These are phyloP conservation scores for Beauveria rudraprayagi DNA, from an alignment of 2,329 filamentous ascomycete genomes.

Conservation along the genomic window DNA sequence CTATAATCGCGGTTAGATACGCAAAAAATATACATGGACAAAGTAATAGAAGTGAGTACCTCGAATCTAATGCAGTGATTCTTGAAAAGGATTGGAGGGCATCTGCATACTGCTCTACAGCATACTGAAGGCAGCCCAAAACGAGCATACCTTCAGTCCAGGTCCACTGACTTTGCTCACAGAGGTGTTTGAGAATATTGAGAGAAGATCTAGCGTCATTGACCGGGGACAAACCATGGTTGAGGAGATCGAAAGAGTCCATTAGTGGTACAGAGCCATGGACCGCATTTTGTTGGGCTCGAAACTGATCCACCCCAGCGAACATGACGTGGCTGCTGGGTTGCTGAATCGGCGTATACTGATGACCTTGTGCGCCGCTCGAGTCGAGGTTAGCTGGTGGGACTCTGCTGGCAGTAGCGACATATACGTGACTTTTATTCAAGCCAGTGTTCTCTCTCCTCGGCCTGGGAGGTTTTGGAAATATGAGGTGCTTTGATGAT, in stretches of 20 bases:
- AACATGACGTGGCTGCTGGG: background rate
- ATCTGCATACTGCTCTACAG: constrained; percentile 73
- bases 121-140: constrained; percentile 86
- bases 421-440: background rate
- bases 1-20: constrained; percentile 30
- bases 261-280: background rate
- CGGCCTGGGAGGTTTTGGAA: constrained; percentile 35
- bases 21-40: background rate
- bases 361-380: background rate
- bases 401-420: background rate
- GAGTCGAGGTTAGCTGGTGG: background rate
- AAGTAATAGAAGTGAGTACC: constrained; percentile 28
- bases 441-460: background rate
- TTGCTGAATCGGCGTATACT: background rate
- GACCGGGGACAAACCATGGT: constrained; percentile 29
- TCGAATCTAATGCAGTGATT: constrained; percentile 46
- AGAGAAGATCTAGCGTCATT: constrained; percentile 57
- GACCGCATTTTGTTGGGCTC: constrained; percentile 15
- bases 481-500: constrained; percentile 44
- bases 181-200: constrained; percentile 64
- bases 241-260: background rate
- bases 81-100: constrained; percentile 67
- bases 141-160: constrained; percentile 93
- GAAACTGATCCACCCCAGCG: constrained; percentile 32
- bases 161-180: constrained; percentile 71